A percentile compares a stretch with the other conserved stretches of the same genome.
These are phyloP conservation scores for Cyclotella baltica DNA, from an alignment of 108 stramenopile genomes.

Conservation along the genomic window DNA sequence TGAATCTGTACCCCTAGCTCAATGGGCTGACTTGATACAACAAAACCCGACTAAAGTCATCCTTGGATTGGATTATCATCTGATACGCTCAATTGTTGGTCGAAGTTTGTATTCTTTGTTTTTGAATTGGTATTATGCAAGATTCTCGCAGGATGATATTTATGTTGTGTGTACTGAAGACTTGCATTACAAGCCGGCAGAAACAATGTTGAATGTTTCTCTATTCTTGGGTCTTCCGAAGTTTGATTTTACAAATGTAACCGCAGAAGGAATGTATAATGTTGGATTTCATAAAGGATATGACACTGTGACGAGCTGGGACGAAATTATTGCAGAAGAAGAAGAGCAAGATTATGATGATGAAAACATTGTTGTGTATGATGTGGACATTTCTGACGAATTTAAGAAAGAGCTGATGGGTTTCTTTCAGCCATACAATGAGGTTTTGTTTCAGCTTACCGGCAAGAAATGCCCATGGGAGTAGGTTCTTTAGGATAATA, in stretches of 20 bases:
- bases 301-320: constrained; percentile 63
- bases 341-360: constrained; percentile 3
- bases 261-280: constrained; percentile 74
- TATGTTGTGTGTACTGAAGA: constrained; percentile 83
- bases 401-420: constrained; percentile 58
- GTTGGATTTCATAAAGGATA: constrained; percentile 84
- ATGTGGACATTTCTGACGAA: constrained; percentile 68
- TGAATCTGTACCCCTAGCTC: constrained; percentile 52
- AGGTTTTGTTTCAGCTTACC: constrained; percentile 73
- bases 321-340: constrained; percentile 10
- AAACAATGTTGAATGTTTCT: constrained; percentile 60
- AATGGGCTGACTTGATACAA: constrained; percentile 71
- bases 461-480: constrained; percentile 73
- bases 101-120: constrained; percentile 74
- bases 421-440: constrained; percentile 79
- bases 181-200: constrained; percentile 52
- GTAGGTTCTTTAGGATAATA: too few species aligned
- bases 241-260: constrained; percentile 64
- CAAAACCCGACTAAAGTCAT: constrained; percentile 69
- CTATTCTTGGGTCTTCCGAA: constrained; percentile 74
- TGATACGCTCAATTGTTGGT: constrained; percentile 76
- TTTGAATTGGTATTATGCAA: constrained; percentile 83
- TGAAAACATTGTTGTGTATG: constrained; percentile 10
- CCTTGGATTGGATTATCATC: constrained; percentile 51
- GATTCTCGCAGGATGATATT: constrained; percentile 53